Percentiles rank a stretch among this genome's conserved stretches.
Evolutionary conservation across 2,329 filamentous ascomycete genomes (phyloP).

Genomic region (Bertia moriformis): DNA sequence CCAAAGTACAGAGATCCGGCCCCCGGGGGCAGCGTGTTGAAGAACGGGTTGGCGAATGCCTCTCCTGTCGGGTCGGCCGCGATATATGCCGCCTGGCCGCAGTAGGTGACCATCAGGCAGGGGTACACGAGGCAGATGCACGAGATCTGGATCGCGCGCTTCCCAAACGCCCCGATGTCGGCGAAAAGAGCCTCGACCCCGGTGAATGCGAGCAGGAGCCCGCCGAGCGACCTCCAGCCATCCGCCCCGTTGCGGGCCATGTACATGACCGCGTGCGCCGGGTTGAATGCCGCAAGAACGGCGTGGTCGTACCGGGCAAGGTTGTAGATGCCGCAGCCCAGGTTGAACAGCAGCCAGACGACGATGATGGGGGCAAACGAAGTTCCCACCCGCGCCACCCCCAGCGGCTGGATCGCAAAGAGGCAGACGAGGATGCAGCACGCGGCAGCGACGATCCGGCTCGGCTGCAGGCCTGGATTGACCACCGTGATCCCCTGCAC

Average conservation of each 20-base stretch:
- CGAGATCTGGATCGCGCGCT: conserved; percentile 55
- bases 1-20: conserved; percentile 56
- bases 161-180: conserved; percentile 61
- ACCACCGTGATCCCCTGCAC: conserved; percentile 50
- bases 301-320: conserved; percentile 32
- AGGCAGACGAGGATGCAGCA: conserved; percentile 51
- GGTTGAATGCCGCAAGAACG: conserved; percentile 40
- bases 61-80: conserved; percentile 35
- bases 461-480: conserved; percentile 34
- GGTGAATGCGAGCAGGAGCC: conserved; percentile 61
- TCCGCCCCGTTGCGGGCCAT: conserved; percentile 40
- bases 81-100: conserved; percentile 64
- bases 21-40: conserved; percentile 52
- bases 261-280: conserved; percentile 45
- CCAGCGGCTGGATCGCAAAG: conserved; percentile 51
- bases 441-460: conserved; percentile 45
- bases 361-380: conserved; percentile 54
- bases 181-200: conserved; percentile 70
- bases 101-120: conserved; percentile 50
- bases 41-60: conserved; percentile 61
- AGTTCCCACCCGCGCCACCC: conserved; percentile 42
- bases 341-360: conserved; percentile 52
- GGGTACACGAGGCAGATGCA: conserved; percentile 60
- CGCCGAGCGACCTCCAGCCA: conserved; percentile 54
- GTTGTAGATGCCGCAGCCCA: conserved; percentile 49